Evolutionary conservation across 805 yeast genomes (phyloP), one percentile per base, ranked within the genome.

Genomic region (Barnettozyma californica): DNA sequence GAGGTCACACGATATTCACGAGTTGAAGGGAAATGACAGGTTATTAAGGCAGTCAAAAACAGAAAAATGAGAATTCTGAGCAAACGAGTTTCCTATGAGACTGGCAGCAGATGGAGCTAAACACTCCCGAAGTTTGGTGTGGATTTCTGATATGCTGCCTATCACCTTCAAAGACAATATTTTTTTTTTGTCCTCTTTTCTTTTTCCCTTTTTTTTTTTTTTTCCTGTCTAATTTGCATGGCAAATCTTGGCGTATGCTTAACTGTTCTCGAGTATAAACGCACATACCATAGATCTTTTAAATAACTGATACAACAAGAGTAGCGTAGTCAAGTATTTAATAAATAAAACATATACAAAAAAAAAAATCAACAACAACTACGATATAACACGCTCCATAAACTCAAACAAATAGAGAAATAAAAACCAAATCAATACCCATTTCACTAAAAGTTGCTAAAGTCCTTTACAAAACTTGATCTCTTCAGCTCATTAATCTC

Each of bases 401-500:
- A 13, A 29, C 16, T 18, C 18, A 9, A 5, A 14, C 21, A 43
- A 46, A 37, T 25, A 49, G 43, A 26, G 11, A 38, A 43, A 41
- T 38, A n/a, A 31, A 34, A 11, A 43, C 10, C 10, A 19, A 7
- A 35, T 35, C 14, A 37, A 23, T 23, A 23, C 25, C 25, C 14
- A 20, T 27, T 11, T 9, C 18, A 11, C 43, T 45, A 45, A 33
- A 48, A 41, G 26, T 33, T 31, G 6, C 31, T 31, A 23, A 60
- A 60, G 44, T 60, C 63, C 33, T 53, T 60, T 16, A 57, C 43
- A 31, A 60, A 58, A 6, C 47, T 55, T 36, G 48, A 45, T 43
- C 53, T 59, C 45, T 53, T 55, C 31, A 56, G 42, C 2, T 46
- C 44, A 8, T 16, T 23, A 43, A 57, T 44, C 45, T 60, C 64